Conservation (phyloP, 768 basidiomycete species). For the Agrocybe pediades region DNA sequence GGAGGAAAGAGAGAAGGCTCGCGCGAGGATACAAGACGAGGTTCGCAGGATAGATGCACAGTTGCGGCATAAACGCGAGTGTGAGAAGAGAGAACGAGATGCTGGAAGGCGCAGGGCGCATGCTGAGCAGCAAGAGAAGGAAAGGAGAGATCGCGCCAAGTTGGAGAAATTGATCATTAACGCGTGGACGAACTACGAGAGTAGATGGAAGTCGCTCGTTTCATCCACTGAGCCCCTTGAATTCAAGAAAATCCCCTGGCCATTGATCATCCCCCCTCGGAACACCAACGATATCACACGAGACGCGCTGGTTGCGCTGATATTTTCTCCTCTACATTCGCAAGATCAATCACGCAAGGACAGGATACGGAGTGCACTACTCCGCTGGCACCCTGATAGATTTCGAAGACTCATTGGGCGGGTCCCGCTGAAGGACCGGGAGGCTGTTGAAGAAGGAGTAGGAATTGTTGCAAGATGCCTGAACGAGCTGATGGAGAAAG, state of each 20-base stretch:
- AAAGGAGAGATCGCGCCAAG: conserved; percentile 41
- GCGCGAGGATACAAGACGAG: conserved; percentile 54
- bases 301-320: conserved; percentile 56
- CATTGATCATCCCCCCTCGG: conserved; percentile 45
- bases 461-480: conserved; percentile 67
- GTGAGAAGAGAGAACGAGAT: conserved; percentile 45
- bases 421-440: conserved; percentile 54
- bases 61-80: conserved; percentile 50
- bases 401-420: conserved; percentile 59
- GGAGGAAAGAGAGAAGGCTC: conserved; percentile 47
- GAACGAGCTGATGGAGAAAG: conserved; percentile 61
- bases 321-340: conserved; percentile 70
- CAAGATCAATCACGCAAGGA: conserved; percentile 59
- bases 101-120: conserved; percentile 46
- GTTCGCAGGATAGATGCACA: conserved; percentile 53
- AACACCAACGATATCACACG: conserved; percentile 52
- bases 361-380: conserved; percentile 63
- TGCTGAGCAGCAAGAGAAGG: conserved; percentile 43
- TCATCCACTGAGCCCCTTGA: conserved; percentile 47
- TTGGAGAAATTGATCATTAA: conserved; percentile 48
- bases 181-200: conserved; percentile 68
- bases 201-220: conserved; percentile 57
- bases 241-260: conserved; percentile 77
- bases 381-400: conserved; percentile 83
- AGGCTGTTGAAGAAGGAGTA: conserved; percentile 58